Evolutionary conservation across 208 protist species (phyloP), one percentile per base, ranked within the genome.

Genomic region (Wallacemonas collosoma): DNA sequence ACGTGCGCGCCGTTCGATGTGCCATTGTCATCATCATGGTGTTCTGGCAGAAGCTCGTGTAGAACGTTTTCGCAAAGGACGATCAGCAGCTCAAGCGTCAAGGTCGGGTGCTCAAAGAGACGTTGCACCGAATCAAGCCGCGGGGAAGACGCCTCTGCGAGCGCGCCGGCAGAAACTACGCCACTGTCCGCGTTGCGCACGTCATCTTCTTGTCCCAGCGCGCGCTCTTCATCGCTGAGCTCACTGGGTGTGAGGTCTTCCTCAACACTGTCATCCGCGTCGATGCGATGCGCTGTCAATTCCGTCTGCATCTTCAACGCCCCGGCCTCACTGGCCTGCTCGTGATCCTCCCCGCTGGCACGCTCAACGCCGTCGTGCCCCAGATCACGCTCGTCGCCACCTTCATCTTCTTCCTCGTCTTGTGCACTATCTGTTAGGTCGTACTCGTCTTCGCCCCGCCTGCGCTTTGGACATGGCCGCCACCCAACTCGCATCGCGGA

Each of bases 41-140:
- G 26, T 26, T 43, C 64, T 5, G 3, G 47, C 55, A 44, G 14
- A 14, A 84, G 80, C 56, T 80, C 68, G 3, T 55, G 55, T 12
- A 84, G 60, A 35, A 81, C 50, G 64, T 84, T 61, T 44, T 81
- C 76, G 58, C 75, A 80, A 38, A 84, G 39, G 26, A 78, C 72
- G 44, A 70, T 50, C 47, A 77, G 73, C 65, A 75, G 57, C 67
- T 84, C 80, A 11, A 81, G 54, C 3, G 72, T 66, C 11, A 84
- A 73, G 2, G 57, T 68, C 3, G 80, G 51, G 50, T 84, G 75
- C 7, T 51, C 54, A 15, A 71, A 60, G 56, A 84, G 61, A 3
- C 62, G 48, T 26, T 15, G 39, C 61, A 82, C 51, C 17, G 70
- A 65, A 41, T 65, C 40, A 14, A 65, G 60, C 39, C 5, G 35